Conservation (phyloP, 139 green algal genomes). For the Tetradesmus lagerheimii region DNA sequence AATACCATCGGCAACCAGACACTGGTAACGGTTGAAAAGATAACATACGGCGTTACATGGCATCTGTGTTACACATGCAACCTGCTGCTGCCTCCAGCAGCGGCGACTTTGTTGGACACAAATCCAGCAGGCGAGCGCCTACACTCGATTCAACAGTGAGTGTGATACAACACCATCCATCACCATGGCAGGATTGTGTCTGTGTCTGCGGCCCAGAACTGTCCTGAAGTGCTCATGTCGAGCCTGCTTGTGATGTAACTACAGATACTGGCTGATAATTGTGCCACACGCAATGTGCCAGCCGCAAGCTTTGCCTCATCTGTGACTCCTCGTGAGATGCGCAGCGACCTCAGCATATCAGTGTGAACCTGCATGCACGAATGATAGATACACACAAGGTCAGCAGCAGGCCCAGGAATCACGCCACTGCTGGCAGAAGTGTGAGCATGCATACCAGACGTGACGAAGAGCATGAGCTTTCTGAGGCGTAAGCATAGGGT, state of each 20-base stretch:
- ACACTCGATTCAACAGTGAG: too few relatives aligned
- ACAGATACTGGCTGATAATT: conserved; percentile 20
- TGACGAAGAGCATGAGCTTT: too few relatives aligned
- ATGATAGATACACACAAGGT: neutral
- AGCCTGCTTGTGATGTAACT: neutral
- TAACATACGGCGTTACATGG: too few relatives aligned
- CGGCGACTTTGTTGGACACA: too few relatives aligned
- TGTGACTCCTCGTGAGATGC: neutral
- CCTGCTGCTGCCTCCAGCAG: too few relatives aligned
- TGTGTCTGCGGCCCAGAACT: conserved; percentile 33
- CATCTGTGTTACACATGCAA: too few relatives aligned
- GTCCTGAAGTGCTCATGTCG: conserved; percentile 8
- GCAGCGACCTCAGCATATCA: conserved; percentile 22
- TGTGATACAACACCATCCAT: neutral
- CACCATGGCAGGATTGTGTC: conserved; percentile 8
- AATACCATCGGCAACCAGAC: too few relatives aligned
- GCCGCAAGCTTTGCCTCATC: conserved; percentile 10
- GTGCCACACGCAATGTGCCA: conserved; percentile 6
- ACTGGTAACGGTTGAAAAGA: too few relatives aligned
- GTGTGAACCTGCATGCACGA: conserved; percentile 14
- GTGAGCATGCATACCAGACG: too few relatives aligned
- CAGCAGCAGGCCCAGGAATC: neutral
- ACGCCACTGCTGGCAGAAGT: too few relatives aligned
- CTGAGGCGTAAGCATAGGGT: too few relatives aligned
- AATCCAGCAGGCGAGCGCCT: too few relatives aligned